Conservation (phyloP, 2,329 filamentous ascomycete species). For the Penicillium sp. region DNA sequence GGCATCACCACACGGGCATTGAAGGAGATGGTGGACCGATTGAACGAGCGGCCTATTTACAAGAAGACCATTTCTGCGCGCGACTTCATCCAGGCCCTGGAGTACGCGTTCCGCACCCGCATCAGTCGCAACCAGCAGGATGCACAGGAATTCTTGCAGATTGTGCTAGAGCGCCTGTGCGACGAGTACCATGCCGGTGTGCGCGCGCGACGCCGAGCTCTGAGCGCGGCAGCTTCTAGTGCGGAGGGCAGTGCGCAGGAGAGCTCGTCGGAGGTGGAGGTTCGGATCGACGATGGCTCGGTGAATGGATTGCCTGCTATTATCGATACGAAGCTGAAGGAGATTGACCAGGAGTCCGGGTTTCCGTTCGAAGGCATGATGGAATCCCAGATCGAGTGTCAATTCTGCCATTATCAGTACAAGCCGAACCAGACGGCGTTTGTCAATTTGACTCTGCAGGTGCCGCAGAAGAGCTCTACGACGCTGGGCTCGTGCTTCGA, state of each 20-base stretch:
- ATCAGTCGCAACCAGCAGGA: constrained; percentile 96
- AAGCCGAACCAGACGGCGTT: constrained; percentile 82
- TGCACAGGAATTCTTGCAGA: constrained; percentile 94
- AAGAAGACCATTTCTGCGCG: constrained; percentile 89
- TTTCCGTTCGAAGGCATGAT: constrained; percentile 92
- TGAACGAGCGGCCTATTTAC: constrained; percentile 92
- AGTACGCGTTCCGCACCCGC: constrained; percentile 82
- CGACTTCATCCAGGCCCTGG: constrained; percentile 80
- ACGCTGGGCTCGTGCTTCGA: constrained; percentile 88
- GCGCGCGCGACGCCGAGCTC: constrained; percentile 61
- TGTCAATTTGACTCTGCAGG: constrained; percentile 87
- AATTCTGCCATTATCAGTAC: constrained; percentile 86
- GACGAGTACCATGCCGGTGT: constrained; percentile 91
- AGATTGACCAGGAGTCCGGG: constrained; percentile 50
- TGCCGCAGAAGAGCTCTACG: constrained; percentile 79
- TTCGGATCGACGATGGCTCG: constrained; percentile 39
- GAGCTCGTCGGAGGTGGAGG: constrained; percentile 34
- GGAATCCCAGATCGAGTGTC: constrained; percentile 93
- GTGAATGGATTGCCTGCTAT: constrained; percentile 35
- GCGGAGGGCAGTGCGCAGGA: constrained; percentile 17
- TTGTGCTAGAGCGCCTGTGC: constrained; percentile 85
- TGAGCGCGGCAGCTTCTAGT: constrained; percentile 24
- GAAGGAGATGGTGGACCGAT: constrained; percentile 86
- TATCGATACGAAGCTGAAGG: constrained; percentile 40
- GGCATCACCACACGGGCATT: constrained; percentile 83